Base-by-base conservation (phyloP, 139 green algal species). In the Chlorella sp. region DNA sequence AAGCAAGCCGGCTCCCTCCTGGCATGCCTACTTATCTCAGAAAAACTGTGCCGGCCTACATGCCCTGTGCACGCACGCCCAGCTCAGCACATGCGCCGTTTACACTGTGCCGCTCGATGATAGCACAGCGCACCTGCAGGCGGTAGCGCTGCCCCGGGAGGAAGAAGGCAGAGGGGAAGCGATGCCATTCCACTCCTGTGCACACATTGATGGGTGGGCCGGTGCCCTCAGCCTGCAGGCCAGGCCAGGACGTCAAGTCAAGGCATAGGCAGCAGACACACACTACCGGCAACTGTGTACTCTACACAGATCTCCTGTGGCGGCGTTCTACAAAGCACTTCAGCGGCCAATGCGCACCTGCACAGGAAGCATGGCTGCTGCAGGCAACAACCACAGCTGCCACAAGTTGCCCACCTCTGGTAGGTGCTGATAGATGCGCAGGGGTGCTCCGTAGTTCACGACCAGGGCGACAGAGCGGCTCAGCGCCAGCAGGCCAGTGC, bases 91-190 rank as follows among this genome's bases (percentile, higher is more conserved):
- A n/a, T n/a, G n/a, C 44, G 44, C 44, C 44, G 9, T 51, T 9
- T 51, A 51, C 44, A 51, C 44, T 51, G 44, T 9, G 44, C 44
- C 9, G 44, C 44, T 51, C 9, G 44, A 51, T 51, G 44, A 2
- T 15, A 21, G 51, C 51, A 60, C 51, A 60, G 51, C 51, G 11
- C 51, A 60, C 51, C 51, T 60, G 51, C 63, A 96, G 81, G 30
- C 88, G 65, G 83, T 98, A 95, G 34, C 44, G 32, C 30, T 44
- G 55, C 23, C 81, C 86, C 17, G 94, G 94, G 36, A 98, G 88
- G 85, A 96, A 94, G 91, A 97, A 98, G 60, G 94, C 93, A 23
- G 92, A 94, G 20, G 95, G 95, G 86, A 94, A 98, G 78, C 95
- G 90, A 73, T 98, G 86, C 95, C 95, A 98, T 85, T 98, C 95